Evolutionary conservation across 768 basidiomycete genomes (phyloP), one percentile per base, ranked within the genome.

Genomic region (Rhizopogon sp.): DNA sequence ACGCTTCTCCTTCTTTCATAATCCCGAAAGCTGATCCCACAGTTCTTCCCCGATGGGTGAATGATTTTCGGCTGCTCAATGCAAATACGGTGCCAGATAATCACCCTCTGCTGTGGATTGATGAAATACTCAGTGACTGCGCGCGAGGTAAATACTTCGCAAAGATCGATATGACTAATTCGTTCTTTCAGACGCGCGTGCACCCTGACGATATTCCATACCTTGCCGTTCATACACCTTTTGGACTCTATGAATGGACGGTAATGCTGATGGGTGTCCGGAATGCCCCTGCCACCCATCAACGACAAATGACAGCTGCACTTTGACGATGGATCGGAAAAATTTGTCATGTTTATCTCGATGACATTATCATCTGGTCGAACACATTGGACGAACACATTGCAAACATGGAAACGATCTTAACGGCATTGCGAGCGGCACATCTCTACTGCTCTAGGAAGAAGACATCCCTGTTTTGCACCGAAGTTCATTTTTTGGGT

Each of bases 141-240:
- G 61, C 53, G 0, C 58, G 57, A 22, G 62, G 62, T 3, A 62
- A 59, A 16, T 35, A 59, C 7, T 67, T 42, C 28, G 60, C 20
- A 6, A 64, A 65, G 39, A 53, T 67, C 14, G 63, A 67, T 50
- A 67, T 66, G 62, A 68, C 68, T 14, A 62, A 64, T 37, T 58
- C 68, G 2, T 69, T 67, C 41, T 67, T 66, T 47, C 67, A 69
- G 46, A 65, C 62, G 7, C 43, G 57, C 1, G 57, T 70, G 1
- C 53, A 58, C 20, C 52, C 46, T 2, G 61, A 66, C 13, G 55
- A 66, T 39, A 55, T 68, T 13, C 13, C 53, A 5, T 55, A 46
- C 39, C 72, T 71, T 0, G 77, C 76, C 0, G 74, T 79, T 9
- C 52, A 55, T 0, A 77, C 73, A 0, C 74, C 70, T 0, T 67